Evolutionary conservation across 352 stramenopile species (phyloP).

Genomic region (Pythium graminicola): DNA sequence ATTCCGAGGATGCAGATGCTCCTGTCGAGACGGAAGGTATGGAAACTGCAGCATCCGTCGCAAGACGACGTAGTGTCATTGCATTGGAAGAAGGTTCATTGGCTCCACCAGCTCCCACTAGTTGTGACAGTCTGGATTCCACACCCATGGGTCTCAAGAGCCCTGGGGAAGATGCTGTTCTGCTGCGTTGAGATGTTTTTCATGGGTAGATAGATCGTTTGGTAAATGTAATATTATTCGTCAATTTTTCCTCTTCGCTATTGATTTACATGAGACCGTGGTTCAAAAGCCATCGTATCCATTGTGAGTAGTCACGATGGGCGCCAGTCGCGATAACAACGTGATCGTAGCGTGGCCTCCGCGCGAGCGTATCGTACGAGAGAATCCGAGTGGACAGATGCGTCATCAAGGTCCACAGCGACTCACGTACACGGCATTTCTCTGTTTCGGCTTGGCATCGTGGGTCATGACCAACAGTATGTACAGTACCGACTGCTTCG

Average conservation of each 20-base stretch:
- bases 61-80: slow-evolving; percentile 19
- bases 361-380: neutral
- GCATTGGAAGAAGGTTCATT: slow-evolving; percentile 12
- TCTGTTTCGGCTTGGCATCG: slow-evolving; percentile 19
- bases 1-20: neutral
- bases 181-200: slow-evolving; percentile 6
- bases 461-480: slow-evolving; percentile 25
- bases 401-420: slow-evolving; percentile 5
- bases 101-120: neutral
- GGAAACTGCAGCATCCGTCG: slow-evolving; percentile 4
- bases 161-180: slow-evolving; percentile 9
- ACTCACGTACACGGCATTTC: slow-evolving; percentile 18
- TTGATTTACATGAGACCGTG: neutral
- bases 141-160: slow-evolving; percentile 16
- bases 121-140: neutral
- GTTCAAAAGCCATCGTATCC: neutral
- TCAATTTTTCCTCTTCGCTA: neutral
- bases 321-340: neutral
- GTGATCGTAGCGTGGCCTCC: slow-evolving; percentile 7
- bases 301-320: slow-evolving; percentile 3
- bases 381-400: slow-evolving; percentile 11
- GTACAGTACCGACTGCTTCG: too few species aligned
- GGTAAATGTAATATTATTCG: slow-evolving; percentile 13
- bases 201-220: too few species aligned
- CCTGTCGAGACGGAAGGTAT: neutral